Conservation (phyloP, 2,329 filamentous ascomycete genomes). For the Sarocladium kiliense region DNA sequence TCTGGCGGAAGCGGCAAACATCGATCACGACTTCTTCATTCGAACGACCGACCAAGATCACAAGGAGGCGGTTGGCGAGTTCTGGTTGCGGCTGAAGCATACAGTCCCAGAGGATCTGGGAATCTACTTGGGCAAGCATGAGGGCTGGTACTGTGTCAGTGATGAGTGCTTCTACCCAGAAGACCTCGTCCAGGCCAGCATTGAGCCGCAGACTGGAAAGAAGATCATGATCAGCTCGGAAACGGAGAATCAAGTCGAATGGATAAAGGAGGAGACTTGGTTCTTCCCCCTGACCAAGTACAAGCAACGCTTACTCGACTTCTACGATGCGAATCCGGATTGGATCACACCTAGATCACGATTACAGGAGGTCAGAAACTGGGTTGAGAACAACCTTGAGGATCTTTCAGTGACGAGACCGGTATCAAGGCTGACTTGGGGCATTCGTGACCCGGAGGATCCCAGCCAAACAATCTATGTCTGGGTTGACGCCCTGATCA, state of each 20-base stretch:
- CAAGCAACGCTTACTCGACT: conserved; percentile 68
- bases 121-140: conserved; percentile 80
- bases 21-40: conserved; percentile 82
- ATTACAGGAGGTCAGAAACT: conserved; percentile 72
- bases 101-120: conserved; percentile 54
- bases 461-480: conserved; percentile 89
- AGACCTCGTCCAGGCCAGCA: conserved; percentile 63
- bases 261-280: conserved; percentile 90
- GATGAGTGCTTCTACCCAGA: conserved; percentile 95
- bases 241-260: conserved; percentile 90
- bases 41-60: conserved; percentile 85
- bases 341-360: conserved; percentile 71
- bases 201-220: conserved; percentile 75
- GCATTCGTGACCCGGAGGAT: conserved; percentile 82
- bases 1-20: conserved; percentile 62
- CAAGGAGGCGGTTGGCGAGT: conserved; percentile 77
- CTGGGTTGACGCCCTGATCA: conserved; percentile 93
- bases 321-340: conserved; percentile 71
- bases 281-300: conserved; percentile 88
- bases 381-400: conserved; percentile 71
- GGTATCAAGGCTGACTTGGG: conserved; percentile 73
- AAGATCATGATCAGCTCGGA: conserved; percentile 80
- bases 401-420: conserved; percentile 90
- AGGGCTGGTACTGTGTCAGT: conserved; percentile 94
- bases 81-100: conserved; percentile 73